These are phyloP conservation scores for Cercophora newfieldiana DNA, from an alignment of 495 filamentous ascomycete species.

Conservation along the genomic window DNA sequence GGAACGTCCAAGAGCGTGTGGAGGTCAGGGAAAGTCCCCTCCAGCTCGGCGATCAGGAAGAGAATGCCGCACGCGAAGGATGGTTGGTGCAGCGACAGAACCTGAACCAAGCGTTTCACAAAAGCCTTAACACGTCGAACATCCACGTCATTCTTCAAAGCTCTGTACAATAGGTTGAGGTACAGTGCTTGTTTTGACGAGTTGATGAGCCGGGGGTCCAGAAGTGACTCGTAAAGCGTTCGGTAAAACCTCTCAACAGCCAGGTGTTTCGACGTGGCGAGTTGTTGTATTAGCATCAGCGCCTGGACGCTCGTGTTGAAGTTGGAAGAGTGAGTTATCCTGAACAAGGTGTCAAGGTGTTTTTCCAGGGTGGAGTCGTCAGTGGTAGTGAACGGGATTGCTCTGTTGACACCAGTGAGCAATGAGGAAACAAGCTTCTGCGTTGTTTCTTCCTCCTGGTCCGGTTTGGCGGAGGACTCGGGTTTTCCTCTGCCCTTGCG, in stretches of 20 bases:
- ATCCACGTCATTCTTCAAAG: conserved; percentile 83
- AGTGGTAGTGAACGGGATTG: conserved; percentile 85
- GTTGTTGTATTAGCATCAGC: conserved; percentile 91
- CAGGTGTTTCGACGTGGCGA: conserved; percentile 72
- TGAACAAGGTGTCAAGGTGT: conserved; percentile 90
- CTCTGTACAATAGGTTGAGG: conserved; percentile 84
- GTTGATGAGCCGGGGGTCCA: conserved; percentile 81
- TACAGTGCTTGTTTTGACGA: conserved; percentile 96
- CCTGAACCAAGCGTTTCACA: conserved; percentile 85
- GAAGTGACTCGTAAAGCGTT: conserved; percentile 89
- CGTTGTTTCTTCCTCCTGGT: conserved; percentile 56
- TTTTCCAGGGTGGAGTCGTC: conserved; percentile 77
- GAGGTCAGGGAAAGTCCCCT: conserved; percentile 71
- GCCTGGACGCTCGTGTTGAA: conserved; percentile 98
- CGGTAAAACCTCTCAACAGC: conserved; percentile 89
- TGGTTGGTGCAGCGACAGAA: conserved; percentile 84
- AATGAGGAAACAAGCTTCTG: conserved; percentile 91
- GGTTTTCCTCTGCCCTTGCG: conserved; percentile 20
- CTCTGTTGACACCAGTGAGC: conserved; percentile 91
- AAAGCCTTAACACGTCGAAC: conserved; percentile 91
- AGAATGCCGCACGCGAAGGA: conserved; percentile 88
- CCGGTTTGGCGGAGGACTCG: conserved; percentile 18
- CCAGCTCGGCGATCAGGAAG: conserved; percentile 81
- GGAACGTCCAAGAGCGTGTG: conserved; percentile 69
- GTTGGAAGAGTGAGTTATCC: conserved; percentile 94